Conservation (phyloP, 257 asterid species). For the Coffea canephora region DNA sequence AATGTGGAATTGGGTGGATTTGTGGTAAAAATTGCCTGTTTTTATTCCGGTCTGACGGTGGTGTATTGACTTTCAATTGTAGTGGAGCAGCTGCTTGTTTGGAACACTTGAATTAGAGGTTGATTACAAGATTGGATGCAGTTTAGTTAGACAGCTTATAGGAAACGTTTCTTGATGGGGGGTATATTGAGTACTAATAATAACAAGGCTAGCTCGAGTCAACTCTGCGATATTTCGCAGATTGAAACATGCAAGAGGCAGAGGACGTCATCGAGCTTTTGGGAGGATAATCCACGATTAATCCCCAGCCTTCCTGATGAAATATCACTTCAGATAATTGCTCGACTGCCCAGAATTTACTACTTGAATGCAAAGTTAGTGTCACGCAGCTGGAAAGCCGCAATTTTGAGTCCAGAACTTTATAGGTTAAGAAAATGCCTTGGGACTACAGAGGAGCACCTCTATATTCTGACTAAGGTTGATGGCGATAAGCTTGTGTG, state of each 20-base stretch:
- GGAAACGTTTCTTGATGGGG: conserved; percentile 50
- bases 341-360: conserved; percentile 60
- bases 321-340: conserved; percentile 75
- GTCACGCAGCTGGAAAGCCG: conserved; percentile 71
- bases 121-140: conserved; percentile 13
- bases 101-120: conserved; percentile 4
- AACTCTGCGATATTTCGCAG: conserved; percentile 38
- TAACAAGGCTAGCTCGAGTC: conserved; percentile 35
- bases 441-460: conserved; percentile 77
- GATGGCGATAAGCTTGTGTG: conserved; percentile 61
- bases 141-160: conserved; percentile 3
- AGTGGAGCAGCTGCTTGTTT: conserved; percentile 9
- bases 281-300: conserved; percentile 64
- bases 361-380: conserved; percentile 60
- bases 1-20: neutral
- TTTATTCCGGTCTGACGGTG: neutral
- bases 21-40: neutral
- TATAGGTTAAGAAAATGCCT: conserved; percentile 64
- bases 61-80: neutral
- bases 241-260: conserved; percentile 70
- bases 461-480: conserved; percentile 63
- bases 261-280: conserved; percentile 49
- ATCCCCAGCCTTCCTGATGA: conserved; percentile 86
- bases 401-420: conserved; percentile 59
- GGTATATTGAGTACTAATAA: conserved; percentile 54